These are phyloP conservation scores for Talaromyces ruber DNA, from an alignment of 495 filamentous ascomycete genomes.

Conservation along the genomic window DNA sequence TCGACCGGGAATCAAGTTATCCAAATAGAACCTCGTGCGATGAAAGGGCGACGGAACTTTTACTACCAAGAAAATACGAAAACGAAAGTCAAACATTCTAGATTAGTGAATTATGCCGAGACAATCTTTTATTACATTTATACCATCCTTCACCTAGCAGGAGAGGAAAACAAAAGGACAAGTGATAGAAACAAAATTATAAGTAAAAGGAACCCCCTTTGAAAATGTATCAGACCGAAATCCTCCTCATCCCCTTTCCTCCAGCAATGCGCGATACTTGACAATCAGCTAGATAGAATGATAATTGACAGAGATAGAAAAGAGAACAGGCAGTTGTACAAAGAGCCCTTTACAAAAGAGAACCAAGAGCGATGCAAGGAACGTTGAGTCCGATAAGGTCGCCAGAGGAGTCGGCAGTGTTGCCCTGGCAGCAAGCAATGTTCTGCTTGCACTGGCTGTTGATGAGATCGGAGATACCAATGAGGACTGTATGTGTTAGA, in stretches of 20 bases:
- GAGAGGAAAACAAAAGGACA: not conserved
- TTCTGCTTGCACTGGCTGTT: constrained; percentile 46
- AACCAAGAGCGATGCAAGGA: constrained; percentile 43
- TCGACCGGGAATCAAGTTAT: too few species aligned
- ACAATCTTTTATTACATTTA: constrained; percentile 5
- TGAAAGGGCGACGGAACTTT: too few species aligned
- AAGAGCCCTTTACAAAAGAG: constrained; percentile 33
- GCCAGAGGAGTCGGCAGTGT: constrained; percentile 24
- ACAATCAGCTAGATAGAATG: not conserved
- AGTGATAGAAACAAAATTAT: constrained; percentile 1
- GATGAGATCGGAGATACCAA: constrained; percentile 34
- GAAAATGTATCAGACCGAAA: not conserved
- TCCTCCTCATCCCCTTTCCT: not conserved
- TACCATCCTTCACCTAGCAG: not conserved
- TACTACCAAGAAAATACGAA: too few species aligned
- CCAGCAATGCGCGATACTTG: constrained; percentile 1
- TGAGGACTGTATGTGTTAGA: constrained; percentile 19
- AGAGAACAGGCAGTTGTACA: not conserved
- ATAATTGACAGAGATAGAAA: constrained; percentile 2
- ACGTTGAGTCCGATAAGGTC: constrained; percentile 37
- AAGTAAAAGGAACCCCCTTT: not conserved
- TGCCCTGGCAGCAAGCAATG: constrained; percentile 43
- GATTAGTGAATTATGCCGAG: not conserved
- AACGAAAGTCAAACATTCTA: not conserved
- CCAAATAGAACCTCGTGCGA: too few species aligned